A percentile compares a stretch with the other conserved stretches of the same genome.
These are phyloP conservation scores for Chondrus crispus DNA, from an alignment of 23 red algal species.

Conservation along the genomic window DNA sequence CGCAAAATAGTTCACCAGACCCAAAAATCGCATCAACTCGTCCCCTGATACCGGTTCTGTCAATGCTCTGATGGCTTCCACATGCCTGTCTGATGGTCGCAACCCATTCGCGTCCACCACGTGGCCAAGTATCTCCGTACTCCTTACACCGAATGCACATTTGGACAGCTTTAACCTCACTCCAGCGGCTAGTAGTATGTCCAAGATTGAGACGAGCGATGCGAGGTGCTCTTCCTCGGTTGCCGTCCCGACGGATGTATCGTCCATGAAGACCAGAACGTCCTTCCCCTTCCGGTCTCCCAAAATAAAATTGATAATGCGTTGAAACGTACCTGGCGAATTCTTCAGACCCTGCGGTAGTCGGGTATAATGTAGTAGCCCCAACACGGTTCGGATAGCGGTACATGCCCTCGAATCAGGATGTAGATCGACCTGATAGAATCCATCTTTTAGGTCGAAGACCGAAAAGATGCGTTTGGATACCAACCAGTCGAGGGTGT, in stretches of 20 bases:
- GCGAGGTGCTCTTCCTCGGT: neutral
- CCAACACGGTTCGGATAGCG: neutral
- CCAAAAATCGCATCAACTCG: neutral
- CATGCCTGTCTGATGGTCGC: neutral
- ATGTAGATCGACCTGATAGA: constrained; percentile 17
- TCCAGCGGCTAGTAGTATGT: neutral
- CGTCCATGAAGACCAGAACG: neutral
- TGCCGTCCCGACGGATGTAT: neutral
- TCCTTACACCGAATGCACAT: neutral
- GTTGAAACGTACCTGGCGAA: neutral
- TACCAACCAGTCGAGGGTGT: constrained; percentile 29
- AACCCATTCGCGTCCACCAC: neutral
- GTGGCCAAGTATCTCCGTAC: neutral
- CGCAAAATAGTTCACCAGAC: neutral
- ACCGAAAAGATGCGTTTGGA: neutral
- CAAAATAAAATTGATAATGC: neutral
- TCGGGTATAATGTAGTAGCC: neutral
- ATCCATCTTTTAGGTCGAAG: constrained; percentile 55
- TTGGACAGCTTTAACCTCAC: constrained; percentile 11
- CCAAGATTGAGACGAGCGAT: neutral
- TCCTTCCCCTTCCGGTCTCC: neutral
- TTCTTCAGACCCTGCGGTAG: neutral
- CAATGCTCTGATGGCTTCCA: neutral
- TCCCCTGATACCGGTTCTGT: neutral
- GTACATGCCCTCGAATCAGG: neutral